Percentiles rank a stretch among this genome's conserved stretches.
These are phyloP conservation scores for Hymenoscyphus occultus DNA, from an alignment of 2,329 filamentous ascomycete genomes.

Conservation along the genomic window DNA sequence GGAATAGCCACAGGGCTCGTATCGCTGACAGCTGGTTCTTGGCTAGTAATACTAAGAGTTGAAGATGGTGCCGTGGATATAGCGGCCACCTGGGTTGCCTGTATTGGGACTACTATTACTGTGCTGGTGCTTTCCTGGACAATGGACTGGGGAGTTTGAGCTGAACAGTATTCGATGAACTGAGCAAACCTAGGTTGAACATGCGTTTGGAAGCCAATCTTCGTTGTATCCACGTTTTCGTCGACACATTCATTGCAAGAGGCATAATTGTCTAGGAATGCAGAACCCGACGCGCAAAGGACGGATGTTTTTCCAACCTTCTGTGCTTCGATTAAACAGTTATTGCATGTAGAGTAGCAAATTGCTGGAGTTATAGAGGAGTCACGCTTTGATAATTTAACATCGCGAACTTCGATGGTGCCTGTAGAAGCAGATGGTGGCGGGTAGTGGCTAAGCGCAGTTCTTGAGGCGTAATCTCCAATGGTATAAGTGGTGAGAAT, in stretches of 20 bases:
- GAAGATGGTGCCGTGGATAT: constrained; percentile 14
- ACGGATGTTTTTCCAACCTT: constrained; percentile 44
- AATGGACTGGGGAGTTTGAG: constrained; percentile 17
- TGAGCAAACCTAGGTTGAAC: constrained; percentile 26
- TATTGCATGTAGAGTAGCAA: constrained; percentile 55
- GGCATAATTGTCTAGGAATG: constrained; percentile 40
- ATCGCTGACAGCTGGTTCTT: constrained; percentile 14
- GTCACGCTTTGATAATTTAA: constrained; percentile 40
- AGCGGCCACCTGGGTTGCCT: constrained; percentile 14
- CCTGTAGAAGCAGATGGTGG: constrained; percentile 16
- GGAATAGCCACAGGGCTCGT: constrained; percentile 8
- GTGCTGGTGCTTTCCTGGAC: constrained; percentile 15
- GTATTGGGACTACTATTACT: constrained; percentile 14
- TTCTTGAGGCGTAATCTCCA: constrained; percentile 54
- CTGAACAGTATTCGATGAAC: constrained; percentile 30
- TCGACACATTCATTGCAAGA: constrained; percentile 39
- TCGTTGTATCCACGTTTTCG: constrained; percentile 16
- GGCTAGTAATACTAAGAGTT: constrained; percentile 13
- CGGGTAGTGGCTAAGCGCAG: constrained; percentile 43
- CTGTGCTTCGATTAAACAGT: constrained; percentile 46
- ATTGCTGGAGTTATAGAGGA: constrained; percentile 41
- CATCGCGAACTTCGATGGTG: constrained; percentile 8
- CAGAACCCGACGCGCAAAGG: constrained; percentile 45
- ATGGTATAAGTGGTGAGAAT: constrained; percentile 46
- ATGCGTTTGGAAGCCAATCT: constrained; percentile 20